Base-by-base conservation (phyloP, 2,329 filamentous ascomycete species). In the Colletotrichum musae region DNA sequence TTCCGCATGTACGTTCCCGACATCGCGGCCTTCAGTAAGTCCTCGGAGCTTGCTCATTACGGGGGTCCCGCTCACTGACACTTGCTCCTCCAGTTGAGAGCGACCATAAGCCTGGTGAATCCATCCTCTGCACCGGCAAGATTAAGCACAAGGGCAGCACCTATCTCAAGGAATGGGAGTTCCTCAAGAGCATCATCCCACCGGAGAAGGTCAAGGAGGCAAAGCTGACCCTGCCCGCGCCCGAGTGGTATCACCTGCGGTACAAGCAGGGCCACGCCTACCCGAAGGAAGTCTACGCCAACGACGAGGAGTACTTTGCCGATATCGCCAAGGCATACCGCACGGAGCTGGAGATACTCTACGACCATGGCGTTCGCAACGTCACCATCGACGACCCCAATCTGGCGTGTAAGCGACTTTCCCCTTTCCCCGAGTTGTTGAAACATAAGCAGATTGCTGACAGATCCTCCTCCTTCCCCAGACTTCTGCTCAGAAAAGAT, bases 401-500 rank as follows among this genome's bases (percentile, higher is more conserved):
- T 58, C 81, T 92, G 57, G 88, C 80, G 3, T 85, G 68, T 71
- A 45, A 51, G 26, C 53, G 15, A 0, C 13, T 45, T 12, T 16
- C 24, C n/a, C 32, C 13, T 45, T 12, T 16, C 24, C n/a, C 32
- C 21, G 4, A 4, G 24, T 21, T 9, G 15, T 18, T 16, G 13
- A 15, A 9, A 12, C 2, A 12, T 2, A 18, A 5, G 7, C n/a
- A 10, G 9, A 36, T 12, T 4, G 12, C 50, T 58, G 45, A 62
- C 64, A 24, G 7, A 2, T 45, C 1, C 4, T 36, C 1, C 6
- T 6, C 7, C 9, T 1, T 18, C 18, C 18, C 36, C 6, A 71
- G 68, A 92, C 78, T 93, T 93, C 78, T 93, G 91, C 81, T 91
- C 88, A 5, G 87, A 92, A 45, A 88, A 89, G 71, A 71, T 71